These are phyloP conservation scores for Fusarium subglutinans DNA, from an alignment of 2,329 filamentous ascomycete species.

Conservation along the genomic window DNA sequence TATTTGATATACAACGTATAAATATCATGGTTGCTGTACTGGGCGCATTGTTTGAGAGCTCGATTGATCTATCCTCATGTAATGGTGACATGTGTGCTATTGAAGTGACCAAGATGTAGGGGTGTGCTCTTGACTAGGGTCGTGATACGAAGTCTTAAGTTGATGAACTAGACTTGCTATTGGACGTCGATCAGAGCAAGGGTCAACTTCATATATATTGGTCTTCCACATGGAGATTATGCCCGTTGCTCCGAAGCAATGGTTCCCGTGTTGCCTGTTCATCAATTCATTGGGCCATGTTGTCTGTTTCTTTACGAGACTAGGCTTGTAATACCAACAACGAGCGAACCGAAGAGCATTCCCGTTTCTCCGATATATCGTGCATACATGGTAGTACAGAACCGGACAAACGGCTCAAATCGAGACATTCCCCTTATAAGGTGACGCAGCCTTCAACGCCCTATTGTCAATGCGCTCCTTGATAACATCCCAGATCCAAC, in stretches of 20 bases:
- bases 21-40: constrained; percentile 25
- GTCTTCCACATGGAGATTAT: background rate
- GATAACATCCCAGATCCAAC: constrained; percentile 55
- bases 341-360: background rate
- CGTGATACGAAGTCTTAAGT: background rate
- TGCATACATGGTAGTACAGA: background rate
- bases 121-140: background rate
- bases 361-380: background rate
- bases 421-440: background rate
- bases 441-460: constrained; percentile 9
- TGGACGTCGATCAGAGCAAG: background rate
- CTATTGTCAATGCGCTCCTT: constrained; percentile 46
- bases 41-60: background rate
- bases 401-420: background rate
- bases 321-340: background rate
- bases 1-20: constrained; percentile 14
- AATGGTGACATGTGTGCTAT: background rate
- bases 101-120: background rate
- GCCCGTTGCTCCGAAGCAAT: background rate
- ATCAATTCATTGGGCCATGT: background rate
- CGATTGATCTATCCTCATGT: background rate
- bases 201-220: background rate
- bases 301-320: background rate
- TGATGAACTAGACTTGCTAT: background rate
- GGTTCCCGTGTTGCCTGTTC: background rate